These are phyloP conservation scores for Roridomyces roridus DNA, from an alignment of 768 basidiomycete species.

Conservation along the genomic window DNA sequence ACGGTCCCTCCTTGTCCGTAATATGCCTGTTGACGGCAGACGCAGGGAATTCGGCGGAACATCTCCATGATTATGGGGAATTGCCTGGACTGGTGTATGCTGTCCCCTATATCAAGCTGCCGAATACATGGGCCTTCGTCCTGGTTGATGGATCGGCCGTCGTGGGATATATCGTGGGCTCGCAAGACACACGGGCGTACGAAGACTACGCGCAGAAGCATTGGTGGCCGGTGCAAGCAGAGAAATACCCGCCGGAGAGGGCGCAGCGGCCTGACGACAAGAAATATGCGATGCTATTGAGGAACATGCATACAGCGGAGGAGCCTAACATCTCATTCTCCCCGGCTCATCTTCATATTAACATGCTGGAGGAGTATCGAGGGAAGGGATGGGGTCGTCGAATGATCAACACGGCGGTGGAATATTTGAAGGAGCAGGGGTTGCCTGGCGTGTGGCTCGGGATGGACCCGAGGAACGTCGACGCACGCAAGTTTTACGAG, in stretches of 20 bases:
- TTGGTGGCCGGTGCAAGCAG: constrained; percentile 73
- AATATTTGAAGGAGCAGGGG: constrained; percentile 56
- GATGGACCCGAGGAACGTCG: constrained; percentile 65
- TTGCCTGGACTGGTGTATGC: constrained; percentile 78
- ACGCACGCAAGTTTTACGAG: constrained; percentile 66
- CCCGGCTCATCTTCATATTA: constrained; percentile 78
- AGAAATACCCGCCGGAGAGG: constrained; percentile 55
- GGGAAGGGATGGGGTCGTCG: constrained; percentile 73
- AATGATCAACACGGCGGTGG: constrained; percentile 61
- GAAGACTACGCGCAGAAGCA: constrained; percentile 57
- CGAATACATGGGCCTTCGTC: constrained; percentile 78
- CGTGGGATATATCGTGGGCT: constrained; percentile 76
- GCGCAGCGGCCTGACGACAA: constrained; percentile 41
- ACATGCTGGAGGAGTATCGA: constrained; percentile 72
- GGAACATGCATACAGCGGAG: constrained; percentile 49
- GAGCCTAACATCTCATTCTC: constrained; percentile 68
- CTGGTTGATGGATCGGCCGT: constrained; percentile 63
- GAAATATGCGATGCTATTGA: constrained; percentile 46
- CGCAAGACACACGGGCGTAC: constrained; percentile 70
- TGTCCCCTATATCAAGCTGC: constrained; percentile 74
- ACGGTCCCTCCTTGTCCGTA: constrained; percentile 62
- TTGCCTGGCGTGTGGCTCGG: constrained; percentile 70
- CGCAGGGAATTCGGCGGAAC: constrained; percentile 70
- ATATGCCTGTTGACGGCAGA: constrained; percentile 81
- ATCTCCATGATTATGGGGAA: constrained; percentile 63